phyloP scores from a whole-genome alignment of 345 rosid genomes.

The Lumnitzera racemosa region DNA sequence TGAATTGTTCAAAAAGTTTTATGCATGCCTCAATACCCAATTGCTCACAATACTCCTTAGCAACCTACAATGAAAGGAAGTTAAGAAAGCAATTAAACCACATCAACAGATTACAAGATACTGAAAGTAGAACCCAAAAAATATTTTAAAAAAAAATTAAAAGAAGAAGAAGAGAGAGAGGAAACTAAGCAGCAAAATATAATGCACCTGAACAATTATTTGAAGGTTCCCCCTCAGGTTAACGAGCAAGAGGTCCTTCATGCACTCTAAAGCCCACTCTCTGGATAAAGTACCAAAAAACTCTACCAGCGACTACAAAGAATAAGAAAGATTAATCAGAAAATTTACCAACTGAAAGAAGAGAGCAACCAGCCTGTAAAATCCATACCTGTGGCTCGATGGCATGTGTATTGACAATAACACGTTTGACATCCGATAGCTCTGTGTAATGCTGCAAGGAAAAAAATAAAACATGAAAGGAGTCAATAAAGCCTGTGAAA shows the following conservation, averaged over 20 bases:
- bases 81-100: slow-evolving; percentile 7
- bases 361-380: slow-evolving; percentile 8
- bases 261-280: slow-evolving; percentile 99
- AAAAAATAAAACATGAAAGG: slow-evolving; percentile 1
- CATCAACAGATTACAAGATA: neutral
- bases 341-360: slow-evolving; percentile 6
- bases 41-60: slow-evolving; percentile 95
- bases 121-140: too few relatives aligned
- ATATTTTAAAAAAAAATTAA: too few relatives aligned
- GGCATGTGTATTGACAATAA: slow-evolving; percentile 96
- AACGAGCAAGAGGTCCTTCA: slow-evolving; percentile 93
- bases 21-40: slow-evolving; percentile 89
- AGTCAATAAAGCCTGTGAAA: too few relatives aligned
- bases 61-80: slow-evolving; percentile 47
- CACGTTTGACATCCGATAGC: slow-evolving; percentile 91
- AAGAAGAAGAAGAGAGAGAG: too few relatives aligned
- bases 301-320: slow-evolving; percentile 79
- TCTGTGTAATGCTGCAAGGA: slow-evolving; percentile 83
- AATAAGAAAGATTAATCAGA: slow-evolving; percentile 12
- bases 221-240: slow-evolving; percentile 90
- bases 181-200: slow-evolving; percentile 6
- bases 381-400: slow-evolving; percentile 87
- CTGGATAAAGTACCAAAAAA: slow-evolving; percentile 93
- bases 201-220: slow-evolving; percentile 70
- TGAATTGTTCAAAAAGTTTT: slow-evolving; percentile 90